Percentiles rank a stretch among this genome's conserved stretches.
These are phyloP conservation scores for Lophium mytilinum DNA, from an alignment of 495 filamentous ascomycete genomes.

Conservation along the genomic window DNA sequence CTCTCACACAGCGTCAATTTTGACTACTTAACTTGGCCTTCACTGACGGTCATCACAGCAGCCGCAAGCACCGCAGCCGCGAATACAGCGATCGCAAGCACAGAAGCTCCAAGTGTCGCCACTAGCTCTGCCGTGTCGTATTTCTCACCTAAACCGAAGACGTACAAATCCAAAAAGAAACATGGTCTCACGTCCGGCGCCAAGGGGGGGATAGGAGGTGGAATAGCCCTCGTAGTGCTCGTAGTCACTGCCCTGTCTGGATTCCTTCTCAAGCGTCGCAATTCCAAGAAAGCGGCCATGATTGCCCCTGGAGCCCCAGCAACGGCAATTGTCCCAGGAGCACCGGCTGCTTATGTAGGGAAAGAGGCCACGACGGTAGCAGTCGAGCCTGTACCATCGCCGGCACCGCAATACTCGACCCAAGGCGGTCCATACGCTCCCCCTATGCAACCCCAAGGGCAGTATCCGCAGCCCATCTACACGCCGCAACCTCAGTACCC, in stretches of 20 bases:
- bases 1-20: not conserved
- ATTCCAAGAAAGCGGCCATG: not conserved
- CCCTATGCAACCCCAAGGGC: not conserved
- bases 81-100: not conserved
- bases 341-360: not conserved
- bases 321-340: not conserved
- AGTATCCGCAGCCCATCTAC: not conserved
- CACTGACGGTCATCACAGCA: not conserved
- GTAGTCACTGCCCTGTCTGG: conserved; percentile 18
- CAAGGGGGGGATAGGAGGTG: conserved; percentile 35
- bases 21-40: too few relatives aligned
- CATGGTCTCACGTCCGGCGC: conserved; percentile 29
- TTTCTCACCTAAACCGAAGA: not conserved
- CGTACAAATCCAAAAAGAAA: not conserved
- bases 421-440: not conserved
- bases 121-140: too few relatives aligned
- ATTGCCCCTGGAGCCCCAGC: not conserved
- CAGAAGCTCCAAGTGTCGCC: too few relatives aligned
- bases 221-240: conserved; percentile 29
- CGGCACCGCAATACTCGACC: not conserved
- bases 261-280: not conserved
- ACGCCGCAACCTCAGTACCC: not conserved
- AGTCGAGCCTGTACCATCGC: not conserved
- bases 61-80: not conserved
- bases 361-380: not conserved